These are phyloP conservation scores for Paramecium biaurelia DNA, from an alignment of 73 alveolate species.

Conservation along the genomic window DNA sequence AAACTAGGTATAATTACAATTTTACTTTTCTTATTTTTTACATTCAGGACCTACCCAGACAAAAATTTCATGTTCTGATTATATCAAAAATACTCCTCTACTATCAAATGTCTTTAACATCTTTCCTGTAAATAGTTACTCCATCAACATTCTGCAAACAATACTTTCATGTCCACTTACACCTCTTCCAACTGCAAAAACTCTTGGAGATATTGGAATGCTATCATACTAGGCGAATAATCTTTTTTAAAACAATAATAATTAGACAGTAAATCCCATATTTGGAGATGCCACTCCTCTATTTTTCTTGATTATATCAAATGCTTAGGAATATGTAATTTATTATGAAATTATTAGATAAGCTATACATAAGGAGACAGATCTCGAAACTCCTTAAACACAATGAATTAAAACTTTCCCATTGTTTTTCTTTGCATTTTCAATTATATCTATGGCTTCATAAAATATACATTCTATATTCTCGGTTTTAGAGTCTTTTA, in stretches of 20 bases:
- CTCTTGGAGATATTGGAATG: slow-evolving; percentile 76
- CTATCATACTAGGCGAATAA: slow-evolving; percentile 68
- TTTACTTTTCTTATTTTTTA: slow-evolving; percentile 58
- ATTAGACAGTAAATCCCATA: slow-evolving; percentile 78
- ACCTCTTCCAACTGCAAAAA: slow-evolving; percentile 77
- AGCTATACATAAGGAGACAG: slow-evolving; percentile 85
- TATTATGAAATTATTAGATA: slow-evolving; percentile 68
- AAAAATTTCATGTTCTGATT: slow-evolving; percentile 52
- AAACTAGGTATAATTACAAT: slow-evolving; percentile 16
- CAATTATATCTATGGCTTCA: slow-evolving; percentile 74
- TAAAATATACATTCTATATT: slow-evolving; percentile 85
- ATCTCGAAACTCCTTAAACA: slow-evolving; percentile 87
- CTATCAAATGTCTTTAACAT: slow-evolving; percentile 67
- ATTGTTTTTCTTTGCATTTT: slow-evolving; percentile 66
- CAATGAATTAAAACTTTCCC: slow-evolving; percentile 91
- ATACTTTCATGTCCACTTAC: slow-evolving; percentile 70
- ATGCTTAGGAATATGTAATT: slow-evolving; percentile 68
- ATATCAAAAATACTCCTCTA: slow-evolving; percentile 77
- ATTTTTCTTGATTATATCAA: slow-evolving; percentile 68
- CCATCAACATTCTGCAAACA: slow-evolving; percentile 69
- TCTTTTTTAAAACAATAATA: slow-evolving; percentile 78
- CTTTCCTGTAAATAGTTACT: slow-evolving; percentile 63
- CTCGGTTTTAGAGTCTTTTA: slow-evolving; percentile 84
- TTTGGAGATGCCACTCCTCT: slow-evolving; percentile 88
- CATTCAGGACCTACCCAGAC: slow-evolving; percentile 76